These are phyloP conservation scores for Ampelomyces quisqualis DNA, from an alignment of 2,329 filamentous ascomycete genomes.

Conservation along the genomic window DNA sequence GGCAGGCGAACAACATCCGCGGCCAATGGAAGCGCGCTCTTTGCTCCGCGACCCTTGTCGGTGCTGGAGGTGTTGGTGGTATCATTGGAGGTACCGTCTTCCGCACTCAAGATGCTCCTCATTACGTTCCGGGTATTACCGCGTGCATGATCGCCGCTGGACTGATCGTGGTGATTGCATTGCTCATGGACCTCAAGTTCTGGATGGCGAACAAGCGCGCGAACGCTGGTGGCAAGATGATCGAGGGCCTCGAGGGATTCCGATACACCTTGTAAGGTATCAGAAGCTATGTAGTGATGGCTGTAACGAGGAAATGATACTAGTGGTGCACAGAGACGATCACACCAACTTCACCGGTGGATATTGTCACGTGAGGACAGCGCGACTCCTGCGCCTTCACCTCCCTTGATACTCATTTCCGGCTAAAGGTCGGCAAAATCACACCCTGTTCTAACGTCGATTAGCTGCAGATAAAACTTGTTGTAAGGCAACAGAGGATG, in stretches of 20 bases:
- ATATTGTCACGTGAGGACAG: too few relatives aligned
- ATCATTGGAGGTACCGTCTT: conserved; percentile 76
- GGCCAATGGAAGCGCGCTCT: conserved; percentile 88
- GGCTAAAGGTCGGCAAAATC: too few relatives aligned
- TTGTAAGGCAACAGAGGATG: too few relatives aligned
- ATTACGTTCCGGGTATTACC: conserved; percentile 40
- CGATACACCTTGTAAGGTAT: conserved; percentile 30
- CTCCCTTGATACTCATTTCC: too few relatives aligned
- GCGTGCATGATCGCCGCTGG: conserved; percentile 41
- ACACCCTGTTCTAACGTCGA: too few relatives aligned
- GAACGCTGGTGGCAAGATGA: conserved; percentile 42
- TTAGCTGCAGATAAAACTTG: too few relatives aligned
- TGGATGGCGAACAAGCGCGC: conserved; percentile 41
- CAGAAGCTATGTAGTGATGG: too few relatives aligned
- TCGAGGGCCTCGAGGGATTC: conserved; percentile 41
- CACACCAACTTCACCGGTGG: too few relatives aligned
- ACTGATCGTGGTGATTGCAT: conserved; percentile 40
- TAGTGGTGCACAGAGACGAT: neutral
- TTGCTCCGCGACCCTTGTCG: conserved; percentile 72
- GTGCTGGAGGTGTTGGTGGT: conserved; percentile 75
- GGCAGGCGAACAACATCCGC: conserved; percentile 84
- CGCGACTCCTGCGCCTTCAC: too few relatives aligned
- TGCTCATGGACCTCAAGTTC: conserved; percentile 37
- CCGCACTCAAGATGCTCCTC: conserved; percentile 45
- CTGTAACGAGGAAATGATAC: neutral